Evolutionary conservation across 768 basidiomycete species (phyloP).

Genomic region (Pleurotus sapidus): DNA sequence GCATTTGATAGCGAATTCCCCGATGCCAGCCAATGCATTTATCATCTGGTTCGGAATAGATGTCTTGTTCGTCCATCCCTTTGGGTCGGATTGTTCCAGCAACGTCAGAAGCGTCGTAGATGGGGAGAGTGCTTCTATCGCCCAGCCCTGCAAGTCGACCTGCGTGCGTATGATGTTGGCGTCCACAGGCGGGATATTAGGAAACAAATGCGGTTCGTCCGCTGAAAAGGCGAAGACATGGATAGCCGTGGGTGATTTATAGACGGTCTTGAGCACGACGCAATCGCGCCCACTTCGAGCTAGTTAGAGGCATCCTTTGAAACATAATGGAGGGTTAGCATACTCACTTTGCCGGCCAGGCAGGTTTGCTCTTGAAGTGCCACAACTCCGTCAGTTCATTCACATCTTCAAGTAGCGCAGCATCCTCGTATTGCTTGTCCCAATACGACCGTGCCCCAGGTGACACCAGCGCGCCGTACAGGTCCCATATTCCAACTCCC

Average conservation of each 20-base stretch:
- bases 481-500: constrained; percentile 92
- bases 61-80: constrained; percentile 94
- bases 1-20: constrained; percentile 93
- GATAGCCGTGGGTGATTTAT: constrained; percentile 93
- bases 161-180: constrained; percentile 87
- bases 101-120: constrained; percentile 92
- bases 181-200: constrained; percentile 62
- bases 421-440: constrained; percentile 92
- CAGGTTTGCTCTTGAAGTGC: constrained; percentile 88
- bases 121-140: constrained; percentile 92
- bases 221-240: constrained; percentile 96
- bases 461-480: constrained; percentile 84
- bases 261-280: constrained; percentile 90
- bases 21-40: constrained; percentile 81
- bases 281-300: constrained; percentile 77
- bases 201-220: constrained; percentile 86
- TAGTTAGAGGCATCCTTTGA: constrained; percentile 13
- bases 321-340: constrained; percentile 3
- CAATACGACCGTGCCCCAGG: constrained; percentile 80
- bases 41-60: constrained; percentile 96
- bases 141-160: constrained; percentile 98
- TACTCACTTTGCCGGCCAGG: constrained; percentile 90
- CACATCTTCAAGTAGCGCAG: constrained; percentile 81
- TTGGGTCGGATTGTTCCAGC: constrained; percentile 93
- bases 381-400: constrained; percentile 90